Percentiles rank a stretch among this genome's conserved stretches.
phyloP scores from a whole-genome alignment of 495 filamentous ascomycete genomes.

The Aspergillus indologenus region DNA sequence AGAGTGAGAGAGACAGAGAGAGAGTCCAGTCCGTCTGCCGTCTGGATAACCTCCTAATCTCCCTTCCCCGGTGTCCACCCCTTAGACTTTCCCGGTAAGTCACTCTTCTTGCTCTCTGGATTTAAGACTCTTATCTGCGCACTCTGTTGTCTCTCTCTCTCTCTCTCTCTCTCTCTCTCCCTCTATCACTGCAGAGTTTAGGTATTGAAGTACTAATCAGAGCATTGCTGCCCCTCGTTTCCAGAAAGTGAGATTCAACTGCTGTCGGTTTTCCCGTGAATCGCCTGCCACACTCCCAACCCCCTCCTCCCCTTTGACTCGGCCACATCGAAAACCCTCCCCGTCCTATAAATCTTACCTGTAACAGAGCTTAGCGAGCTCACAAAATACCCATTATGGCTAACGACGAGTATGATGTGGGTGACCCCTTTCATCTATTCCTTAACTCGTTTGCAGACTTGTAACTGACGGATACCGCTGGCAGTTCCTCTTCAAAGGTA shows the following conservation, averaged over 20 bases:
- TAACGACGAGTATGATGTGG: slow-evolving; percentile 99
- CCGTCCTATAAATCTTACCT: slow-evolving; percentile 14
- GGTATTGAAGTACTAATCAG: slow-evolving; percentile 1
- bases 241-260: slow-evolving; percentile 10
- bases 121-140: neutral
- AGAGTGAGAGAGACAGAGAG: slow-evolving; percentile 15
- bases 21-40: slow-evolving; percentile 11
- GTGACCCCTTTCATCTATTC: slow-evolving; percentile 31
- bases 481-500: slow-evolving; percentile 99
- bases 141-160: no score
- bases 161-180: neutral
- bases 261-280: slow-evolving; percentile 11
- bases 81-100: neutral
- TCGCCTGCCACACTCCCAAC: slow-evolving; percentile 12
- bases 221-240: slow-evolving; percentile 6
- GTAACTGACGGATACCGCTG: slow-evolving; percentile 21
- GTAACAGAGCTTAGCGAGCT: slow-evolving; percentile 21
- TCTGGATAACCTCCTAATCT: slow-evolving; percentile 35
- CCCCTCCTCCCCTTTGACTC: slow-evolving; percentile 20
- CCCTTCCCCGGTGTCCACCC: slow-evolving; percentile 14
- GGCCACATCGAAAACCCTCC: slow-evolving; percentile 17
- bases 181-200: neutral
- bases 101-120: neutral
- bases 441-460: slow-evolving; percentile 1
- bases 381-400: slow-evolving; percentile 61